Evolutionary conservation across 805 yeast genomes (phyloP).

Genomic region (Kuraishia molischiana): DNA sequence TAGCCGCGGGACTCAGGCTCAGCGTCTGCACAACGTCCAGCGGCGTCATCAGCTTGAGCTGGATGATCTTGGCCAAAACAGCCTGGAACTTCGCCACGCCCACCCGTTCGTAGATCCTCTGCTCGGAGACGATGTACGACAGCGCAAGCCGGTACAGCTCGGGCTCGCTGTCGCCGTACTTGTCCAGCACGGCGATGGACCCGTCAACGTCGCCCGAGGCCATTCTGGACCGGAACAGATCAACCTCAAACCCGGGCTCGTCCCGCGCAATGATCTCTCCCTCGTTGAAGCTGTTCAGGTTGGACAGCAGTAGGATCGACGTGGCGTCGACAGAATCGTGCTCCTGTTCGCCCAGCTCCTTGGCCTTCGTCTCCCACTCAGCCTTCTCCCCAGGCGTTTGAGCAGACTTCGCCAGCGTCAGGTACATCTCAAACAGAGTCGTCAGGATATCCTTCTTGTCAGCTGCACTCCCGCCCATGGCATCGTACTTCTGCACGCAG

Average conservation of each 20-base stretch:
- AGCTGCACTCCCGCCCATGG: conserved; percentile 57
- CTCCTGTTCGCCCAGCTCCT: conserved; percentile 33
- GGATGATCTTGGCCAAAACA: conserved; percentile 44
- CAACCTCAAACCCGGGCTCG: conserved; percentile 36
- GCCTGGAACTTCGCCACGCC: conserved; percentile 38
- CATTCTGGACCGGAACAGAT: conserved; percentile 57
- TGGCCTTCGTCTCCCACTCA: conserved; percentile 67
- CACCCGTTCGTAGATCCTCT: conserved; percentile 37
- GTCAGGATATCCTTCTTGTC: conserved; percentile 69
- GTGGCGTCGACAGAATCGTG: conserved; percentile 44
- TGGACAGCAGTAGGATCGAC: conserved; percentile 45
- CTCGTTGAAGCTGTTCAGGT: conserved; percentile 41
- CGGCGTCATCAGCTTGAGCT: conserved; percentile 51
- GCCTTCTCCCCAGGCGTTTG: conserved; percentile 13
- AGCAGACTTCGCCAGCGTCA: conserved; percentile 40
- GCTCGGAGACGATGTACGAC: conserved; percentile 48
- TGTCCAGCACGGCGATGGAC: conserved; percentile 46
- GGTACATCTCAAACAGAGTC: conserved; percentile 75
- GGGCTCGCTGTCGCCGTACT: conserved; percentile 53
- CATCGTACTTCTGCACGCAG: conserved; percentile 68
- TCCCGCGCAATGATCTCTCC: conserved; percentile 34
- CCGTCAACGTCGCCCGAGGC: conserved; percentile 45
- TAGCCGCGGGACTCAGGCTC: conserved; percentile 50
- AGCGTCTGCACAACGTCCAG: conserved; percentile 68
- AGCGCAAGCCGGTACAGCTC: conserved; percentile 60